Evolutionary conservation across 208 protist genomes (phyloP).

Genomic region (Pavlovales sp.): DNA sequence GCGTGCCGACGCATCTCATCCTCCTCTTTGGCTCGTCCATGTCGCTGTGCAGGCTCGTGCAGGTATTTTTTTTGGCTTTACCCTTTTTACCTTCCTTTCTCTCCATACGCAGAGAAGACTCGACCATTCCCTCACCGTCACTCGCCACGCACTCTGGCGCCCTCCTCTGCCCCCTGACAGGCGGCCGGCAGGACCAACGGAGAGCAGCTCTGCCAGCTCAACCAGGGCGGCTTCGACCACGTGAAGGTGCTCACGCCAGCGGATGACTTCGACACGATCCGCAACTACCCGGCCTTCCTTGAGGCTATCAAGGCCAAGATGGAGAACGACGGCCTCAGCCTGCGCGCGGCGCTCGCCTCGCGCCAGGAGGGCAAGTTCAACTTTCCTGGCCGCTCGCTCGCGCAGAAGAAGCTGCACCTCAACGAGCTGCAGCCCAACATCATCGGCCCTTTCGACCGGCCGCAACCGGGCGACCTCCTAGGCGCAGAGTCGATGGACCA

Average conservation of each 20-base stretch:
- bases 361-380: neutral
- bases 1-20: slow-evolving; percentile 11
- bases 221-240: neutral
- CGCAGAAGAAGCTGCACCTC: slow-evolving; percentile 15
- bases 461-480: neutral
- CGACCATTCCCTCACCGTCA: no score
- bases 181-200: neutral
- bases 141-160: no score
- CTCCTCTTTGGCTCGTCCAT: neutral
- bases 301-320: neutral
- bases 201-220: neutral
- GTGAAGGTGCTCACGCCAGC: neutral
- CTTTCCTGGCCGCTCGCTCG: neutral
- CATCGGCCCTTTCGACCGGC: no score
- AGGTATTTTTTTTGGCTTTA: no score
- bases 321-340: neutral
- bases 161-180: no score
- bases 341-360: neutral
- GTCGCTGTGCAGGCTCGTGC: neutral
- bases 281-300: neutral
- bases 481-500: neutral
- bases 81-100: no score
- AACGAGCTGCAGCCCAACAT: neutral
- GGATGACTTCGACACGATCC: neutral
- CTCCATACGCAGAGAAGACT: no score